Evolutionary conservation across 495 filamentous ascomycete genomes (phyloP).

Genomic region (Coniosporium apollinis): DNA sequence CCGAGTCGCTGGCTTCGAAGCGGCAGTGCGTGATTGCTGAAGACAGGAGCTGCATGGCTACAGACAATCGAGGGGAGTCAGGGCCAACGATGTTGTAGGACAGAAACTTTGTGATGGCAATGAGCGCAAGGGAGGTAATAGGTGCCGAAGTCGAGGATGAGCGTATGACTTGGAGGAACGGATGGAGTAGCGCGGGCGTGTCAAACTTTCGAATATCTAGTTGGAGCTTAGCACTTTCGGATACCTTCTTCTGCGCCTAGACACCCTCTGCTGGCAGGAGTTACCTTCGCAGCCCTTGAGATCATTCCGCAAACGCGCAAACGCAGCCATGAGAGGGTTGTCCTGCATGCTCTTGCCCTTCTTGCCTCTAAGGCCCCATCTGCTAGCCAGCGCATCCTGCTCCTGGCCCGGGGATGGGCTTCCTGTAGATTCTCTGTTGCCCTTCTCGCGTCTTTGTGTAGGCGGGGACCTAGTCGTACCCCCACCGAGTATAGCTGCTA

Average conservation of each 20-base stretch:
- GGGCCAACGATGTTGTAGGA: slow-evolving; percentile 78
- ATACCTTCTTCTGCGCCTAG: no score
- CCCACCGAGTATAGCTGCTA: slow-evolving; percentile 90
- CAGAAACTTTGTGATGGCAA: slow-evolving; percentile 96
- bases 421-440: not conserved
- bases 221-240: slow-evolving; percentile 5
- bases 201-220: slow-evolving; percentile 78
- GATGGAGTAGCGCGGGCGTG: slow-evolving; percentile 75
- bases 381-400: slow-evolving; percentile 38
- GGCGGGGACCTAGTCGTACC: slow-evolving; percentile 14
- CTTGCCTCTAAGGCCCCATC: slow-evolving; percentile 89
- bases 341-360: slow-evolving; percentile 97
- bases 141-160: slow-evolving; percentile 91
- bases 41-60: slow-evolving; percentile 89
- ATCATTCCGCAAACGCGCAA: slow-evolving; percentile 76
- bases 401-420: slow-evolving; percentile 21
- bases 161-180: slow-evolving; percentile 93
- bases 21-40: slow-evolving; percentile 94
- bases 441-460: slow-evolving; percentile 5
- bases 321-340: slow-evolving; percentile 91
- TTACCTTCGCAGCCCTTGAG: slow-evolving; percentile 75
- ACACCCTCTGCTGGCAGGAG: no score
- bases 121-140: slow-evolving; percentile 84
- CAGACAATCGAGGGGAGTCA: slow-evolving; percentile 64
- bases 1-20: slow-evolving; percentile 89